A percentile compares a stretch with the other conserved stretches of the same genome.
These are phyloP conservation scores for Entonaema liquescens DNA, from an alignment of 495 filamentous ascomycete species.

Conservation along the genomic window DNA sequence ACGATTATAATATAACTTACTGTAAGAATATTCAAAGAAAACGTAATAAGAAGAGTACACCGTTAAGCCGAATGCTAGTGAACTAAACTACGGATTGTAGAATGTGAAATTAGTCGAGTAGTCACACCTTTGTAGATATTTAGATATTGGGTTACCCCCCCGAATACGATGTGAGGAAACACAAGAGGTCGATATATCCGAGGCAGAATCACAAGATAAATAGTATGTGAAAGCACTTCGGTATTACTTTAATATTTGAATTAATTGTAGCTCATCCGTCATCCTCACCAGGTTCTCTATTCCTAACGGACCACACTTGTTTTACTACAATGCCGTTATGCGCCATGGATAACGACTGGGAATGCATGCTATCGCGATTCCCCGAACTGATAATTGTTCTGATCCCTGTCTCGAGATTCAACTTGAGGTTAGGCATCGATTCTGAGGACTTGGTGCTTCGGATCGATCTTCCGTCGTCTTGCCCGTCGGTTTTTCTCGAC, in stretches of 20 bases:
- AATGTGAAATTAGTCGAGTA: too few relatives aligned
- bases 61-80: too few relatives aligned
- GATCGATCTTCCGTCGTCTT: conserved; percentile 32
- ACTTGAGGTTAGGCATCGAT: conserved; percentile 26
- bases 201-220: background rate
- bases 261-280: conserved; percentile 6
- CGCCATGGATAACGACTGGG: conserved; percentile 13
- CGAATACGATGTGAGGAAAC: too few relatives aligned
- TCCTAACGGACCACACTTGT: conserved; percentile 40
- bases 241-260: background rate
- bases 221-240: background rate
- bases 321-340: conserved; percentile 38
- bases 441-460: conserved; percentile 35
- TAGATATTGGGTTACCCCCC: too few relatives aligned
- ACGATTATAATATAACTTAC: background rate
- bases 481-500: conserved; percentile 12
- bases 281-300: conserved; percentile 26
- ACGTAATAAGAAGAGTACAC: background rate
- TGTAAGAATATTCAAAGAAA: background rate
- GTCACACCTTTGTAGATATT: too few relatives aligned
- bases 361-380: conserved; percentile 33
- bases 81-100: too few relatives aligned
- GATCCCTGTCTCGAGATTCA: conserved; percentile 37
- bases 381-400: conserved; percentile 38
- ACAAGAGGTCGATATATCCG: too few relatives aligned